Percentiles rank a stretch among this genome's conserved stretches.
phyloP scores from a whole-genome alignment of 78 protist species.

The Reticulomyxa filosa region DNA sequence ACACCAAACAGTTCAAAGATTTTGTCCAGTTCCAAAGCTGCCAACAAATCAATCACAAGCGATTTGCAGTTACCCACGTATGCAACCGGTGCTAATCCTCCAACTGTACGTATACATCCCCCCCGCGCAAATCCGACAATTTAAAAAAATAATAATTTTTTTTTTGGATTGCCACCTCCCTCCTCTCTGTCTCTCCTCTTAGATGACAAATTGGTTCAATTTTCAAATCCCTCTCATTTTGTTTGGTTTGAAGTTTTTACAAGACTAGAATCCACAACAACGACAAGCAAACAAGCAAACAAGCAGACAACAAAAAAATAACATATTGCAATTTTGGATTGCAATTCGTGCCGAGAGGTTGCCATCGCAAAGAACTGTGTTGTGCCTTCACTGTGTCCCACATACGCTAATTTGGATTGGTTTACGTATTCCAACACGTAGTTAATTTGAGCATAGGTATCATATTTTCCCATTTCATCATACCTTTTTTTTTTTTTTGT shows the following conservation, averaged over 20 bases:
- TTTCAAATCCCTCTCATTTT: neutral
- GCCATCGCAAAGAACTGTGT: neutral
- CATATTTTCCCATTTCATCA: too few species aligned
- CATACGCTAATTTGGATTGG: neutral
- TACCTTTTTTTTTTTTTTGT: too few species aligned
- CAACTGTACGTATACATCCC: too few species aligned
- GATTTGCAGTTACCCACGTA: too few species aligned
- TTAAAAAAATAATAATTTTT: too few species aligned
- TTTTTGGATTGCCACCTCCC: too few species aligned
- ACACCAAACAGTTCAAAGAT: neutral
- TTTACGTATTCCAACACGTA: too few species aligned
- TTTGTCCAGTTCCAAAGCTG: neutral
- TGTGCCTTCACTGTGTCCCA: neutral
- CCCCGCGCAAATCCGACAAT: too few species aligned
- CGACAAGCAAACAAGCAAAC: too few species aligned
- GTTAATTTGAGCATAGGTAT: too few species aligned
- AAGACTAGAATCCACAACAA: neutral
- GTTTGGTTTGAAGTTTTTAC: neutral
- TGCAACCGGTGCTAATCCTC: too few species aligned
- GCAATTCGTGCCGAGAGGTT: neutral
- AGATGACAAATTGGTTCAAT: neutral
- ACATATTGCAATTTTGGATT: neutral
- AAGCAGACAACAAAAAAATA: too few species aligned
- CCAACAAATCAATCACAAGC: neutral
- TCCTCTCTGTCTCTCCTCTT: neutral